These are phyloP conservation scores for Solanum peruvianum DNA, from an alignment of 257 asterid genomes.

Conservation along the genomic window DNA sequence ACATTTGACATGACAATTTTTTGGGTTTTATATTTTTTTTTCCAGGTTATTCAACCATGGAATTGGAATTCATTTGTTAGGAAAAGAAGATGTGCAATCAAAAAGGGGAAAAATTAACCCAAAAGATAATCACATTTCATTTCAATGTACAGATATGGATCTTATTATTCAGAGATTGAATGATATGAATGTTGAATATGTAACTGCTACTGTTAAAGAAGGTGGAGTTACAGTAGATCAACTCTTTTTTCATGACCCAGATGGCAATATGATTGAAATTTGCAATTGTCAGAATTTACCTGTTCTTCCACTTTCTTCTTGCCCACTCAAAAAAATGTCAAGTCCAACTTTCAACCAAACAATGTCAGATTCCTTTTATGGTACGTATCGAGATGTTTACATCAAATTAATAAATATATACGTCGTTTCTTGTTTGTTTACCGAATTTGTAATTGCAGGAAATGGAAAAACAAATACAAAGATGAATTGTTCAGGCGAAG, in stretches of 20 bases:
- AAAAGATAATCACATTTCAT: constrained; percentile 77
- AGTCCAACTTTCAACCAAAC: constrained; percentile 5
- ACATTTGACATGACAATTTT: background rate
- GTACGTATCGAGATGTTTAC: constrained; percentile 4
- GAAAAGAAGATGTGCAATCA: constrained; percentile 16
- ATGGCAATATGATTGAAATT: constrained; percentile 29
- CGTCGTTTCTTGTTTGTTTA: no score
- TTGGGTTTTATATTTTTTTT: background rate
- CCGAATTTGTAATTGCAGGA: background rate
- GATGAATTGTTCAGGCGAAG: constrained; percentile 36
- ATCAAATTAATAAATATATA: background rate
- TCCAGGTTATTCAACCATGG: constrained; percentile 85
- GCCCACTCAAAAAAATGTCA: constrained; percentile 28
- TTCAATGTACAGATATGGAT: constrained; percentile 59
- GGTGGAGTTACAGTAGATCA: constrained; percentile 78
- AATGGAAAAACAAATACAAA: background rate
- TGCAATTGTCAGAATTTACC: constrained; percentile 85
- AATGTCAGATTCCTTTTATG: constrained; percentile 7
- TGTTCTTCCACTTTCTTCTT: constrained; percentile 56
- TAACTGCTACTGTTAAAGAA: constrained; percentile 56
- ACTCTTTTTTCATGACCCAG: constrained; percentile 78
- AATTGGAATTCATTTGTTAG: constrained; percentile 70
- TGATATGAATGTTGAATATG: constrained; percentile 51
- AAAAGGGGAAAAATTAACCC: constrained; percentile 51
- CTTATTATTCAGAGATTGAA: constrained; percentile 27